These are phyloP conservation scores for Trichoderma asperelloides DNA, from an alignment of 495 filamentous ascomycete genomes.

Conservation along the genomic window DNA sequence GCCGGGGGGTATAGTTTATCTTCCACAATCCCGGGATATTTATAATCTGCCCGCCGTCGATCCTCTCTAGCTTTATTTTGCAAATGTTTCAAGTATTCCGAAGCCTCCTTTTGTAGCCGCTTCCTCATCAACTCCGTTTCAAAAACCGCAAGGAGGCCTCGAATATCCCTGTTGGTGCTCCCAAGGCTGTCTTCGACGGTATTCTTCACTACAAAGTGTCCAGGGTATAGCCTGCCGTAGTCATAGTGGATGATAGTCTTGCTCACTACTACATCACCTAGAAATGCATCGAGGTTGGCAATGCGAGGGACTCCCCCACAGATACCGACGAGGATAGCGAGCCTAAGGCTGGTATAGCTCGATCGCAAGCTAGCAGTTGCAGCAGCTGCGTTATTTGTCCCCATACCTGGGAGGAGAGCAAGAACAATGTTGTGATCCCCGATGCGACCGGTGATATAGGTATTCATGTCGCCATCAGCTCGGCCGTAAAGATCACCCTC, in stretches of 20 bases:
- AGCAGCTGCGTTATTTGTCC: slow-evolving; percentile 23
- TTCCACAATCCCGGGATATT: too few species aligned
- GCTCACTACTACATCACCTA: slow-evolving; percentile 40
- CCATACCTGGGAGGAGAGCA: slow-evolving; percentile 25
- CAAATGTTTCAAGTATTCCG: too few species aligned
- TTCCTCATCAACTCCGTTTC: slow-evolving; percentile 5
- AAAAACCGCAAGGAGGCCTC: slow-evolving; percentile 19
- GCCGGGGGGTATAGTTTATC: too few species aligned
- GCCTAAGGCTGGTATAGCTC: slow-evolving; percentile 22
- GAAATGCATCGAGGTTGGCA: slow-evolving; percentile 19
- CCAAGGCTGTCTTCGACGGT: slow-evolving; percentile 23
- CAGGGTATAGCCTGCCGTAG: slow-evolving; percentile 26
- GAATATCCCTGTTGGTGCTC: slow-evolving; percentile 26
- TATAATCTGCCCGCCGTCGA: too few species aligned
- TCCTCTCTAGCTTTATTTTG: too few species aligned
- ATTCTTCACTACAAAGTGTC: slow-evolving; percentile 23
- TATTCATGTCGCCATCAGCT: slow-evolving; percentile 21
- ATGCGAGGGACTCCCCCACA: slow-evolving; percentile 24
- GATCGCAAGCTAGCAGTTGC: slow-evolving; percentile 20
- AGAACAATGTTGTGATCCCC: slow-evolving; percentile 30
- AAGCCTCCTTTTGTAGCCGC: too few species aligned
- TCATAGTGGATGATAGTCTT: slow-evolving; percentile 30
- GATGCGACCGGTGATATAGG: slow-evolving; percentile 31
- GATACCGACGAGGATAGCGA: slow-evolving; percentile 27
- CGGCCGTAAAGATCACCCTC: slow-evolving; percentile 19